phyloP scores from a whole-genome alignment of 441 rosid genomes.

The Arabidopsis lyrata region DNA sequence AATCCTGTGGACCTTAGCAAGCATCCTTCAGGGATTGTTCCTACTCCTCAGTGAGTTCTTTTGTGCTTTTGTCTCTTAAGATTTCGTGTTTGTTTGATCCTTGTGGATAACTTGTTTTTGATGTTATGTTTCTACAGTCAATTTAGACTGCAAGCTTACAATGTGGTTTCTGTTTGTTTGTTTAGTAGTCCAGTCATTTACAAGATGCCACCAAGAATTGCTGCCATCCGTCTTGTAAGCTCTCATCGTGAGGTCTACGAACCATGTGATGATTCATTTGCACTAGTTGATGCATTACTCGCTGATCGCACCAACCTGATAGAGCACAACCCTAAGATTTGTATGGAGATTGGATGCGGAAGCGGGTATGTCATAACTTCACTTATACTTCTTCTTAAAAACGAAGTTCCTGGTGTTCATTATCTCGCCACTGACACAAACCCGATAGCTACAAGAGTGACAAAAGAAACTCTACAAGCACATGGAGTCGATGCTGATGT shows the following conservation, averaged over 20 bases:
- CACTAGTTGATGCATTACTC: slow-evolving; percentile 86
- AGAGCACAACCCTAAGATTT: slow-evolving; percentile 65
- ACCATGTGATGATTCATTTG: slow-evolving; percentile 96
- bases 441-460: slow-evolving; percentile 67
- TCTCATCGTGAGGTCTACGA: slow-evolving; percentile 92
- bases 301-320: slow-evolving; percentile 67
- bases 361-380: slow-evolving; percentile 96
- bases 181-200: slow-evolving; percentile 27
- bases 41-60: slow-evolving; percentile 88
- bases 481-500: slow-evolving; percentile 79
- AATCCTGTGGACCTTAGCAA: slow-evolving; percentile 89
- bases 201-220: slow-evolving; percentile 59
- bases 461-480: slow-evolving; percentile 70
- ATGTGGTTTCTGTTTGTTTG: not conserved
- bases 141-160: not conserved
- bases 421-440: slow-evolving; percentile 81
- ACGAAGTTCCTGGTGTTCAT: slow-evolving; percentile 50
- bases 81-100: not conserved
- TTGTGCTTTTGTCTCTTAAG: not conserved
- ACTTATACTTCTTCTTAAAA: slow-evolving; percentile 76
- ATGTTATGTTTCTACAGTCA: too few species aligned
- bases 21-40: slow-evolving; percentile 97
- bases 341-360: slow-evolving; percentile 92
- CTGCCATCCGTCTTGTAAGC: slow-evolving; percentile 80
- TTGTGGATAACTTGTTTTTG: not conserved